These are phyloP conservation scores for Penstemon barbatus DNA, from an alignment of 257 asterid genomes.

Conservation along the genomic window DNA sequence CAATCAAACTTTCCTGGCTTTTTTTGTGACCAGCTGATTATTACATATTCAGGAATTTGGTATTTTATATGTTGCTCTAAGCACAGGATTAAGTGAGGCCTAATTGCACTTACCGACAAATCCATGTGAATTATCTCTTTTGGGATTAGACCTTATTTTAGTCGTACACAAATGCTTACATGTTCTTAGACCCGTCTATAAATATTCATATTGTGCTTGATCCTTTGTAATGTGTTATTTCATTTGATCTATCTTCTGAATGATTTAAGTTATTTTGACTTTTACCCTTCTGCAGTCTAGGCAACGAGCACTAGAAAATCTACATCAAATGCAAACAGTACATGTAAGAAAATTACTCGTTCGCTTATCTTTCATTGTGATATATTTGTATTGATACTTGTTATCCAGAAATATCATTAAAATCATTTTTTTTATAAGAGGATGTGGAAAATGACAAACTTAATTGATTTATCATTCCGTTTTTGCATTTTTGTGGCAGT, in stretches of 20 bases:
- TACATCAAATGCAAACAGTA: conserved; percentile 87
- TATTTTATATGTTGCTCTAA: conserved; percentile 12
- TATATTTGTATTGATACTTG: not conserved
- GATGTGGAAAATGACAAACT: not conserved
- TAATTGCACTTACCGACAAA: not conserved
- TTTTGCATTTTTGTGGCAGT: not conserved
- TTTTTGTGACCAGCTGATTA: not conserved
- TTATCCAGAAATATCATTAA: not conserved
- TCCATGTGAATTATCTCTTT: conserved; percentile 11
- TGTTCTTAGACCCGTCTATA: conserved; percentile 17
- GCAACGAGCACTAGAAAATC: conserved; percentile 87
- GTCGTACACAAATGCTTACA: conserved; percentile 9
- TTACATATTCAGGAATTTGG: conserved; percentile 13
- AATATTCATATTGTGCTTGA: too few relatives aligned
- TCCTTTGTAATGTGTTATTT: not conserved
- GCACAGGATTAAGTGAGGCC: conserved; percentile 13
- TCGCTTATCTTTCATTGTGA: conserved; percentile 7
- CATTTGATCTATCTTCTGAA: conserved; percentile 9
- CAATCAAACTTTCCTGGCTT: not conserved
- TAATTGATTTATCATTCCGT: too few relatives aligned
- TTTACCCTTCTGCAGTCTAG: conserved; percentile 68
- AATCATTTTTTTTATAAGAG: not conserved
- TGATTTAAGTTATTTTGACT: conserved; percentile 14
- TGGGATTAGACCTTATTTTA: conserved; percentile 18
- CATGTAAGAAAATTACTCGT: conserved; percentile 56